Base-by-base conservation (phyloP, 164 flowering plant species). In the Magnolia changhungtana region DNA sequence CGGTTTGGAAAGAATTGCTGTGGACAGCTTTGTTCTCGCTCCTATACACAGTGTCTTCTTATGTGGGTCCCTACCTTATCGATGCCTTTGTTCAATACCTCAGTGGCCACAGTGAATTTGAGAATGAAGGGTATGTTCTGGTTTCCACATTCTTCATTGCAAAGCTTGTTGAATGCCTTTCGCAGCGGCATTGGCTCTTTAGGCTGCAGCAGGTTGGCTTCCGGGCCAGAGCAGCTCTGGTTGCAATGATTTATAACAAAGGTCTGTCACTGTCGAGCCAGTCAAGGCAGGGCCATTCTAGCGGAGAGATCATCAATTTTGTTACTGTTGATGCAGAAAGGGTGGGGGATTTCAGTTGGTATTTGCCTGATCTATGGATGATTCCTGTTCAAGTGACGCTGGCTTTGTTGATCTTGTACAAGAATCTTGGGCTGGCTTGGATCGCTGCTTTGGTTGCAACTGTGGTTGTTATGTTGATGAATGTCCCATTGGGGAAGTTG, bases 11-110 rank as follows among this genome's bases (percentile, higher is more conserved):
- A 71, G 91, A 90, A 27, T 75, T 85, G 66, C 45, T 80, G 1
- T 73, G 73, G 75, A 83, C 94, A 1, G 91, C 80, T 11, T 19
- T 89, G 1, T 75, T 81, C 2, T 81, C 82, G 2, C 52, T 88
- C 21, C 2, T 84, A 18, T 74, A 82, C 72, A 83, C 91, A 2
- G 13, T 84, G 20, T 85, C 93, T 63, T 77, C 88, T 24, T 90
- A 87, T 77, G 93, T 89, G 21, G 98, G 98, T 49, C 98, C 98
- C 0, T 89, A 82, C 76, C 89, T 93, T 7, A 91, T 93, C 52
- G 90, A 88, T 70, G 74, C 83, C 49, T 84, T 92, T 65, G 95
- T 92, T 74, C 90, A 89, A 68, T 90, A 83, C 80, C 87, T 92
- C 5, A 80, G 81, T 78, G 94, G 93, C 19, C 75, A 58, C 4